phyloP scores from a whole-genome alignment of 257 asterid genomes.

The Capsicum baccatum region DNA sequence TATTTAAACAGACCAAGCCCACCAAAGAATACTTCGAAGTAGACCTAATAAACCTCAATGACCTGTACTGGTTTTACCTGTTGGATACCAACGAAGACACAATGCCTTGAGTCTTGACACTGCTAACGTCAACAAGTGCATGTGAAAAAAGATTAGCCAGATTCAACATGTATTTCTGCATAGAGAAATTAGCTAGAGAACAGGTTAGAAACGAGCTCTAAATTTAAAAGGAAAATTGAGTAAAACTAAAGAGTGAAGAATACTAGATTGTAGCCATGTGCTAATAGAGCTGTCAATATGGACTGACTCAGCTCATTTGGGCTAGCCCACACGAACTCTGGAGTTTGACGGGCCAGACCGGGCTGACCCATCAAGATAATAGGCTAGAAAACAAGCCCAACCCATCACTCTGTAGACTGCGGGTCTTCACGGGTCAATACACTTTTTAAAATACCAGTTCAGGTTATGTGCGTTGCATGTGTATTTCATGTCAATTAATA shows the following conservation, averaged over 20 bases:
- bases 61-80: constrained; percentile 53
- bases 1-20: neutral
- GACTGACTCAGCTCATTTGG: too few relatives aligned
- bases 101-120: constrained; percentile 85
- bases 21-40: neutral
- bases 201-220: neutral
- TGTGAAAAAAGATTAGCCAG: constrained; percentile 91
- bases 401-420: too few relatives aligned
- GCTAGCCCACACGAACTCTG: too few relatives aligned
- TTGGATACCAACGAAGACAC: constrained; percentile 89
- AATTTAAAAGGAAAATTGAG: neutral
- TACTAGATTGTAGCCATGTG: neutral
- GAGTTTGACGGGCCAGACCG: too few relatives aligned
- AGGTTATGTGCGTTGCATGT: too few relatives aligned
- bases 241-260: neutral
- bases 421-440: too few relatives aligned
- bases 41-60: neutral
- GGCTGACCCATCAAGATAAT: too few relatives aligned
- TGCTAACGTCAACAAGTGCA: constrained; percentile 92
- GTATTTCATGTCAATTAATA: too few relatives aligned
- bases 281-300: too few relatives aligned
- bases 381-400: too few relatives aligned
- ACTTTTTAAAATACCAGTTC: too few relatives aligned
- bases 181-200: neutral
- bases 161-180: constrained; percentile 92